A percentile compares a stretch with the other conserved stretches of the same genome.
phyloP scores from a whole-genome alignment of 2,329 filamentous ascomycete genomes.

The Trichoderma arundinaceum region DNA sequence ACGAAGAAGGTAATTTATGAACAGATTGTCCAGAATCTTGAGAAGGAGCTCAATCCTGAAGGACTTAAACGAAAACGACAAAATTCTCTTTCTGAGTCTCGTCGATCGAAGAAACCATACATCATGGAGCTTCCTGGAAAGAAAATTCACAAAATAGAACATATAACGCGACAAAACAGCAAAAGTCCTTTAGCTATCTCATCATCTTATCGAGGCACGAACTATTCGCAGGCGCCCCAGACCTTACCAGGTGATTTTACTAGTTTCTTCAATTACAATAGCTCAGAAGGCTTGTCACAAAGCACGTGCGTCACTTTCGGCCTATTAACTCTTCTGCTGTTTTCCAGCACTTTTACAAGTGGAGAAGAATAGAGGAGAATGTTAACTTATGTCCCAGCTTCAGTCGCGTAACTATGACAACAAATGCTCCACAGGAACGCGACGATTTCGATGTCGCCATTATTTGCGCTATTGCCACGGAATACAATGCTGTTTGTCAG shows the following conservation, averaged over 20 bases:
- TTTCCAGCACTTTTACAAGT: neutral
- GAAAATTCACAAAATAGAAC: neutral
- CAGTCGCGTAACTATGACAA: neutral
- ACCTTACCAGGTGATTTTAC: too few relatives aligned
- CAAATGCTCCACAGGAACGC: neutral
- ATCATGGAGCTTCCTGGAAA: neutral
- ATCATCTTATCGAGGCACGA: neutral
- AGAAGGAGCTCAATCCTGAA: constrained; percentile 24
- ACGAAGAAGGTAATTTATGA: constrained; percentile 28
- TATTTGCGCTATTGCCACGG: constrained; percentile 30
- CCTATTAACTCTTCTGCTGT: too few relatives aligned
- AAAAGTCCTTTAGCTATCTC: neutral
- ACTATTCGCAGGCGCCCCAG: neutral
- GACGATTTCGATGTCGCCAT: constrained; percentile 31
- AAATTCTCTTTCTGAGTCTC: neutral
- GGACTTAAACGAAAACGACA: constrained; percentile 21
- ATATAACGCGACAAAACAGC: neutral
- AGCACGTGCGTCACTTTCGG: neutral
- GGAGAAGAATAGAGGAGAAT: too few relatives aligned
- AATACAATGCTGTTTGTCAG: constrained; percentile 31
- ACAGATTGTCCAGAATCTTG: constrained; percentile 26
- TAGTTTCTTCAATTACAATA: neutral
- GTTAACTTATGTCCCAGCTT: neutral
- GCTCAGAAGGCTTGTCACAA: neutral
- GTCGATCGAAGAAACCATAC: neutral